Evolutionary conservation across 1,284 basidiomycete species (phyloP), one percentile per base, ranked within the genome.

Genomic region (Singerocomus inundabilis): DNA sequence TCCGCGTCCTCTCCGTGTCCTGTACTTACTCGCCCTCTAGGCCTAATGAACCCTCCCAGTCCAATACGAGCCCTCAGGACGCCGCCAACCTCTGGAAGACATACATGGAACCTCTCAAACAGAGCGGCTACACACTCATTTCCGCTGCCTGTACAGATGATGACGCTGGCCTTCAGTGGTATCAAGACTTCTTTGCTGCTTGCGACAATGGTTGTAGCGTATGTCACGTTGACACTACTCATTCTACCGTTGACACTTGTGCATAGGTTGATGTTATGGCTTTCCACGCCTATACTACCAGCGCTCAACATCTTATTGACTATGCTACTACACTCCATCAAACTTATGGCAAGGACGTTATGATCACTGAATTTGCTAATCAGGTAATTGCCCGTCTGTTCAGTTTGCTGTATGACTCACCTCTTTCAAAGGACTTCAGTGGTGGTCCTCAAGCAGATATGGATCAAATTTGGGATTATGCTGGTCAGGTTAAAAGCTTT

Each of bases 291-390:
- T 92, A 92, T 61, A 84, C 80, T 49, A 79, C 75, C 15, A 62
- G 73, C 11, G 59, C 78, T 0, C 49, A 72, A 0, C 72, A 71
- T 12, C 76, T 91, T 59, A 75, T 81, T 40, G 49, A 57, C 5
- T 82, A 84, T 57, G 64, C 87, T 37, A 62, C 69, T 7, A 66
- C 75, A 24, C 80, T 79, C 64, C 72, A 88, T 62, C 60, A 67
- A 28, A 70, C 74, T 2, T 89, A 82, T 63, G 56, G 69, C 24
- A 61, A 67, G 47, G 71, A 72, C 13, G 73, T 91, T 54, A 81
- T 78, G 76, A 67, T 88, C 46, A 89, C 88, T 6, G 90, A 91
- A 63, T 82, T 79, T 57, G 85, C 84, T 49, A 82, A 82, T 70
- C 74, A 81, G 71, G 82, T 83, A 56, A 15, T 24, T 47, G 25